Evolutionary conservation across 345 rosid genomes (phyloP).

Genomic region (Microcos paniculata): DNA sequence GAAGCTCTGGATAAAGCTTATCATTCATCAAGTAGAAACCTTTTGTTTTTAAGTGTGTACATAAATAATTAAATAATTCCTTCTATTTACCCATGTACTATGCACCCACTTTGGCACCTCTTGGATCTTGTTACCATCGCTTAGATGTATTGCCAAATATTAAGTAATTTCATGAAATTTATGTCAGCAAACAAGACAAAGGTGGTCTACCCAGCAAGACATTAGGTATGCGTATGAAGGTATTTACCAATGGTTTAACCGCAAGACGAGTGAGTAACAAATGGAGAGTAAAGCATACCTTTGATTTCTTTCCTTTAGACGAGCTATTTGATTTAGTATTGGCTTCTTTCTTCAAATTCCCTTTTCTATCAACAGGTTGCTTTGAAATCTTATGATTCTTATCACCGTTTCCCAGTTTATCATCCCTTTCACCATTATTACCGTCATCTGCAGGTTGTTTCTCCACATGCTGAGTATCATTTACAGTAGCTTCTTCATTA

Average conservation of each 20-base stretch:
- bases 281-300: conserved; percentile 42
- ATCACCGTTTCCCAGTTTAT: conserved; percentile 29
- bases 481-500: conserved; percentile 28
- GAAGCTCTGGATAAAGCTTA: background rate
- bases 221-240: background rate
- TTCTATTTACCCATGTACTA: background rate
- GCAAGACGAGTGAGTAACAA: background rate
- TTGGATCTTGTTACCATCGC: background rate
- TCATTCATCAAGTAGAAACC: background rate
- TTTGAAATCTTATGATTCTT: conserved; percentile 26
- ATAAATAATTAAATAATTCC: background rate
- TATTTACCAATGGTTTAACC: background rate
- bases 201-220: background rate
- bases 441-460: conserved; percentile 32
- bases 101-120: background rate
- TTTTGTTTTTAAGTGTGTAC: no score
- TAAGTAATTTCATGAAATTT: background rate
- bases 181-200: background rate
- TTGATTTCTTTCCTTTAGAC: conserved; percentile 76
- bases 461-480: conserved; percentile 24
- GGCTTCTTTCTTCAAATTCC: conserved; percentile 37
- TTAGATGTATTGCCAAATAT: background rate
- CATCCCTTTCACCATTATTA: conserved; percentile 26
- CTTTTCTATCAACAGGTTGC: conserved; percentile 36
- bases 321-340: conserved; percentile 50